Conservation (phyloP, 2,329 filamentous ascomycete species). For the Colletotrichum chlorophyti region DNA sequence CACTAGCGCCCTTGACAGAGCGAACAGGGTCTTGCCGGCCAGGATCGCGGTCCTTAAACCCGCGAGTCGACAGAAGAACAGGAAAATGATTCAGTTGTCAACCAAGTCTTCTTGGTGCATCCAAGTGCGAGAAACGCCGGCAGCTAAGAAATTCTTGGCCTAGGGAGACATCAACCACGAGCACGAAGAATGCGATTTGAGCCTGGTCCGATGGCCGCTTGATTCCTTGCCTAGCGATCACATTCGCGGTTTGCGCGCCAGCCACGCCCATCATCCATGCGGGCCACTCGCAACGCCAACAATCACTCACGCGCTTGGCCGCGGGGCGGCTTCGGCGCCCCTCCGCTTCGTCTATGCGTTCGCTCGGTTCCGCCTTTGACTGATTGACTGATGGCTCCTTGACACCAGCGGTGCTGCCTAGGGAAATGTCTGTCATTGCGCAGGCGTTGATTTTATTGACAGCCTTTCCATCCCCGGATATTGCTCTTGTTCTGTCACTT, state of each 20-base stretch:
- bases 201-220: background rate
- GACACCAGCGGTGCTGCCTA: conserved; percentile 16
- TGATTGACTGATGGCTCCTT: conserved; percentile 20
- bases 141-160: background rate
- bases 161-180: background rate
- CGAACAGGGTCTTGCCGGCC: background rate
- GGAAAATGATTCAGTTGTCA: background rate
- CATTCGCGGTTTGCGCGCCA: conserved; percentile 3
- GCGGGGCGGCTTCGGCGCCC: conserved; percentile 6
- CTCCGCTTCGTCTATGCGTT: background rate
- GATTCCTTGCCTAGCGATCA: background rate
- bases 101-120: background rate
- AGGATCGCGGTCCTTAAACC: background rate
- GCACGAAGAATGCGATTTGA: background rate
- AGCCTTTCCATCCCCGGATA: background rate
- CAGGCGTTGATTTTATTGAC: background rate
- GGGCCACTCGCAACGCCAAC: background rate
- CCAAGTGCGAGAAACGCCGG: background rate
- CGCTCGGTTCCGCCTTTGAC: conserved; percentile 6
- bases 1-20: conserved; percentile 3
- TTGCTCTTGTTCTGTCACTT: background rate
- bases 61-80: background rate
- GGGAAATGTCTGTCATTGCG: conserved; percentile 5
- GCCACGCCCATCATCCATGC: conserved; percentile 5
- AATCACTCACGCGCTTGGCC: background rate